Evolutionary conservation across 2,329 filamentous ascomycete species (phyloP), one percentile per base, ranked within the genome.

Genomic region (Claviceps pusilla): DNA sequence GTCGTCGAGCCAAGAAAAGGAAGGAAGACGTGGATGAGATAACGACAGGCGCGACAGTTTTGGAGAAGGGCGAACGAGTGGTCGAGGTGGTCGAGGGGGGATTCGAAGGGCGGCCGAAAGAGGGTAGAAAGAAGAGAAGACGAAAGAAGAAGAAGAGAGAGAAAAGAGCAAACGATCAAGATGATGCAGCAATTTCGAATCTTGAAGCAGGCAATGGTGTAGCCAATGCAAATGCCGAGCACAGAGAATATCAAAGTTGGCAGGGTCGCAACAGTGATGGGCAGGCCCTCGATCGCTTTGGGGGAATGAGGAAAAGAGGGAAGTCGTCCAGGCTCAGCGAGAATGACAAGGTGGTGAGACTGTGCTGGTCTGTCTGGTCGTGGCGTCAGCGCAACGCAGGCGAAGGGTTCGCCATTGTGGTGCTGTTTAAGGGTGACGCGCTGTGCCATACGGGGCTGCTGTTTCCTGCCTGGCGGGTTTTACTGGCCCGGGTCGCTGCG

Each of bases 11-110:
- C 45, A 47, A 41, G 37, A 41, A 14, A 10, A 37, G 3, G 35
- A 37, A 41, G 29, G 4, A 28, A 28, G 45, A 37, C 7, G 31
- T 33, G 29, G 37, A 50, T 48, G 35, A 43, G 45, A 54, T 43
- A 50, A 48, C 49, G 55, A 54, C 42, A n/a, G 48, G 48, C 45
- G 55, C 35, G 19, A 50, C 7, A 16, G 35, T 9, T 37, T 11
- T 12, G 45, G 5, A 48, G 28, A 7, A 43, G 16, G 54, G 51
- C 48, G 54, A 54, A 47, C 52, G 55, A 54, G 52, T 31, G 55
- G 45, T 43, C 42, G 12, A 33, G 24, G 48, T 45, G 33, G 33
- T 6, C 6, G 9, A 33, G 33, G 33, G 33, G 35, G 35, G 7
- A 7, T 7, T 37, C 48, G 31, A 45, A 12, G 42, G 33, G 24